Evolutionary conservation across 2,329 filamentous ascomycete species (phyloP), one percentile per base, ranked within the genome.

Genomic region (Huntiella decipiens): DNA sequence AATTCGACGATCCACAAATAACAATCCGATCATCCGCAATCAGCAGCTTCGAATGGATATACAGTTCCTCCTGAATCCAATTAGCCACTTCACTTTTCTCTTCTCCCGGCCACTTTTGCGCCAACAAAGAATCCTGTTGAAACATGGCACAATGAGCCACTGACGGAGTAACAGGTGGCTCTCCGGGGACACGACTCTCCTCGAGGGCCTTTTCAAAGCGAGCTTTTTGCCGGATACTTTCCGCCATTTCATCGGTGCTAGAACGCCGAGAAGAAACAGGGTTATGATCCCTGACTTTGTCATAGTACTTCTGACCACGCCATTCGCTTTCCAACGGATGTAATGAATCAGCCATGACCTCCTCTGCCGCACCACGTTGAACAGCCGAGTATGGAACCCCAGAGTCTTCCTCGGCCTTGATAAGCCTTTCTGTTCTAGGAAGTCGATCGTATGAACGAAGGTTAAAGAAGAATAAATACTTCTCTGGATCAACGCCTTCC

Each of bases 61-160:
- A 98, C 2, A 96, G 72, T 60, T 98, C 88, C 59, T 98, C 91
- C 58, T 94, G 88, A 49, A 96, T 79, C 67, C 91, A 92, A 57
- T 92, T 84, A 45, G 80, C 72, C 48, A 86, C 80, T 60, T 96
- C 91, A 1, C 74, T 73, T 53, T 88, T 73, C 0, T 68, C 66
- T 12, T 82, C 80, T 13, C 86, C 80, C 12, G 87, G 79, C 82
- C 85, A 95, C 1, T 64, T 56, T 59, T 92, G 83, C 7, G 83
- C 77, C 3, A 55, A 74, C 61, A 68, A 70, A 65, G 58, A 73
- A 59, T 58, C 77, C 4, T 60, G 55, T 10, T 50, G 32, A 44
- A 39, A 38, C 84, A 96, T 91, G 33, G 86, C 85, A 53, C 84
- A 77, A 52, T 91, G 78, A 0, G 87, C 82, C 2, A 82, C 72